Percentiles rank a stretch among this genome's conserved stretches.
Conservation (phyloP, 805 yeast genomes). For the Cephaloascus albidus region DNA sequence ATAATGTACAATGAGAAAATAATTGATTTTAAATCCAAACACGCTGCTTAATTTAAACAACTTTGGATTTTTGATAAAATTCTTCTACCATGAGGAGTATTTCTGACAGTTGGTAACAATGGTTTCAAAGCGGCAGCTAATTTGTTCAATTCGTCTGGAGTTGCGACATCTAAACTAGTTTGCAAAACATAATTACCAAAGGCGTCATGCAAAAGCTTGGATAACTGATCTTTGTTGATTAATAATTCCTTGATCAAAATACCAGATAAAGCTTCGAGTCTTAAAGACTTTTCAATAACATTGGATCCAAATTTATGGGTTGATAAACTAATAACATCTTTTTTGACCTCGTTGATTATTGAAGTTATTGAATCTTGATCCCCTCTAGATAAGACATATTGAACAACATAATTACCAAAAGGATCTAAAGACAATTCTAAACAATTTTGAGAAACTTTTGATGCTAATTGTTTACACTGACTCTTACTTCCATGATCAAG, state of each 20-base stretch:
- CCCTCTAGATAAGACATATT: conserved; percentile 64
- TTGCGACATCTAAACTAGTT: conserved; percentile 50
- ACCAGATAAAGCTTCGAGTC: conserved; percentile 36
- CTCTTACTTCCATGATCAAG: conserved; percentile 73
- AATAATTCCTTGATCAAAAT: conserved; percentile 34
- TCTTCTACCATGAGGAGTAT: conserved; percentile 95
- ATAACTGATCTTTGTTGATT: conserved; percentile 20
- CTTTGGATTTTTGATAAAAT: conserved; percentile 57
- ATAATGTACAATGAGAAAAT: background rate
- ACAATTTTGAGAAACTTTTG: conserved; percentile 60
- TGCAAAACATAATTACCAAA: conserved; percentile 53
- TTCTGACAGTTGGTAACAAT: conserved; percentile 65
- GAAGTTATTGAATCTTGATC: conserved; percentile 16
- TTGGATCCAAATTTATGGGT: conserved; percentile 55
- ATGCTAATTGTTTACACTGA: conserved; percentile 62
- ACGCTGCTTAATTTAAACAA: background rate
- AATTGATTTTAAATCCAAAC: background rate
- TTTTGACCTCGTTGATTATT: conserved; percentile 5
- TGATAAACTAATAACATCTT: conserved; percentile 26
- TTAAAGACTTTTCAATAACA: conserved; percentile 47
- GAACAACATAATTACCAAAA: conserved; percentile 95
- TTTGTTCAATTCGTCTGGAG: conserved; percentile 38
- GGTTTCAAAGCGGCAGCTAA: conserved; percentile 60
- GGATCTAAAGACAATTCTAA: conserved; percentile 77
- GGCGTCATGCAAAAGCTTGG: conserved; percentile 43